phyloP scores from a whole-genome alignment of 108 stramenopile species.

The Seminavis robusta region DNA sequence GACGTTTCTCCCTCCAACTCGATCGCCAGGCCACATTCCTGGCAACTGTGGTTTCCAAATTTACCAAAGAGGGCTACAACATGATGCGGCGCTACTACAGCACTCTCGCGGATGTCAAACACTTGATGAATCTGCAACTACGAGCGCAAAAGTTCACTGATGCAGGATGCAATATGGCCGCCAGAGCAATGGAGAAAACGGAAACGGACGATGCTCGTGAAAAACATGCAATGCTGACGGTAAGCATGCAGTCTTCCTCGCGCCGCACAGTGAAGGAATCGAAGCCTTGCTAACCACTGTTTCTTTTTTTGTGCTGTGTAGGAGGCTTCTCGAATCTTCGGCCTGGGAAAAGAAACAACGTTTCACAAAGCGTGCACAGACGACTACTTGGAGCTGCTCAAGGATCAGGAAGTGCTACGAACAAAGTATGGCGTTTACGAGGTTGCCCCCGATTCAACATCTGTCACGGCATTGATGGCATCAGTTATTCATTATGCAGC shows the following conservation, averaged over 20 bases:
- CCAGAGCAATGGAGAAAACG: slow-evolving; percentile 40
- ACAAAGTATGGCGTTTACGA: slow-evolving; percentile 52
- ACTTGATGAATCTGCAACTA: slow-evolving; percentile 49
- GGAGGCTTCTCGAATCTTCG: slow-evolving; percentile 73
- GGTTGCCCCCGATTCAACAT: slow-evolving; percentile 64
- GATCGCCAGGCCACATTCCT: slow-evolving; percentile 48
- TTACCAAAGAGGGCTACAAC: slow-evolving; percentile 70
- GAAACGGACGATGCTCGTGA: slow-evolving; percentile 34
- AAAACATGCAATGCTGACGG: slow-evolving; percentile 29
- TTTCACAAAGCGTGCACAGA: slow-evolving; percentile 79
- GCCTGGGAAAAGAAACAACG: slow-evolving; percentile 66
- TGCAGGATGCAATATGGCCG: slow-evolving; percentile 58
- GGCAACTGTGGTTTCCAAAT: slow-evolving; percentile 58
- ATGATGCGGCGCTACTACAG: slow-evolving; percentile 45
- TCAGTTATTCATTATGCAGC: slow-evolving; percentile 64
- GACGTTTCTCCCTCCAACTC: no score
- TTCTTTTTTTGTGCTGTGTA: slow-evolving; percentile 18
- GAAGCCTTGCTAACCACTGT: not conserved
- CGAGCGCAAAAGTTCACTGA: slow-evolving; percentile 52
- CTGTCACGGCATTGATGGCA: slow-evolving; percentile 62
- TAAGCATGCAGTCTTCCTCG: slow-evolving; percentile 13
- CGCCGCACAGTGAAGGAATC: slow-evolving; percentile 14
- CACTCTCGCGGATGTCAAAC: slow-evolving; percentile 47
- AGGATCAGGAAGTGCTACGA: slow-evolving; percentile 72
- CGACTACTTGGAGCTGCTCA: slow-evolving; percentile 65